phyloP scores from a whole-genome alignment of 495 filamentous ascomycete species.

The Aspergillus panamensis region DNA sequence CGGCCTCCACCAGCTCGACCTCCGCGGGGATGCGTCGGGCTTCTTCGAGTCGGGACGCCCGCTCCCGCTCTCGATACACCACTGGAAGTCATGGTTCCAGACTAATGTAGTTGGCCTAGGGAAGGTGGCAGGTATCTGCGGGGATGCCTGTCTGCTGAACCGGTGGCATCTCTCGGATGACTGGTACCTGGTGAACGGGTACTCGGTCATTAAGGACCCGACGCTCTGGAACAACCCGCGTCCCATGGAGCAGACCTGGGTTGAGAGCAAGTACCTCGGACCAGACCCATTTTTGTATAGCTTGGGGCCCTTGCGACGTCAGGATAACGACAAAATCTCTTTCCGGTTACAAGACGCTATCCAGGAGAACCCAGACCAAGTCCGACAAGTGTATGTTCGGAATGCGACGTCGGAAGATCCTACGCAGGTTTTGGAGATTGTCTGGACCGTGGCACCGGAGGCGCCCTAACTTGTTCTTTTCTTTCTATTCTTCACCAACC shows the following conservation, averaged over 20 bases:
- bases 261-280: conserved; percentile 19
- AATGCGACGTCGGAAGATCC: conserved; percentile 10
- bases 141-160: conserved; percentile 53
- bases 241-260: conserved; percentile 29
- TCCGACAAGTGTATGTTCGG: conserved; percentile 23
- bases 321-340: conserved; percentile 23
- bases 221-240: conserved; percentile 13
- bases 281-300: conserved; percentile 22
- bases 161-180: conserved; percentile 47
- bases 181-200: conserved; percentile 27
- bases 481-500: background rate
- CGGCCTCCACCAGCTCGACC: conserved; percentile 51
- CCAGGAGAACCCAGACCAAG: conserved; percentile 3
- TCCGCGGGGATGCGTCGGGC: conserved; percentile 47
- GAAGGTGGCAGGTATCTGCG: conserved; percentile 51
- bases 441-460: conserved; percentile 16
- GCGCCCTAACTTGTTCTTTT: background rate
- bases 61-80: conserved; percentile 52
- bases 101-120: conserved; percentile 47
- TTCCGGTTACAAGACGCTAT: conserved; percentile 17
- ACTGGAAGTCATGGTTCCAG: conserved; percentile 57
- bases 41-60: conserved; percentile 55
- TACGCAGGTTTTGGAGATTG: conserved; percentile 24
- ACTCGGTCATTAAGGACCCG: conserved; percentile 21
- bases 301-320: conserved; percentile 21